phyloP scores from a whole-genome alignment of 2,329 filamentous ascomycete genomes.

The Fusarium hostae region DNA sequence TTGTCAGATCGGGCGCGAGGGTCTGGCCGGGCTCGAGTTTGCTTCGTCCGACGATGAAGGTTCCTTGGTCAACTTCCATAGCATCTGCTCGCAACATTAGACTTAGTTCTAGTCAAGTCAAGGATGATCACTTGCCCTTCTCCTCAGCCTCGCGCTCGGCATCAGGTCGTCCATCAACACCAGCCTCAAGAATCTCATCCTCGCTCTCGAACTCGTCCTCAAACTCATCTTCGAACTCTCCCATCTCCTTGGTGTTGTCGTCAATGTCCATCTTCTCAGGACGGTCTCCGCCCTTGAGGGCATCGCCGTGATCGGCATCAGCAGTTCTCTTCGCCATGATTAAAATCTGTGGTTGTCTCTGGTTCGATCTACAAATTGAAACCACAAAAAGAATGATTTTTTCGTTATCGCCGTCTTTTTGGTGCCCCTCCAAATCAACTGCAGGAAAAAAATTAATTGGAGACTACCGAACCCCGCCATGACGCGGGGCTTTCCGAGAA shows the following conservation, averaged over 20 bases:
- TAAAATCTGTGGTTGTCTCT: neutral
- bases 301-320: constrained; percentile 58
- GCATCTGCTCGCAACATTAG: constrained; percentile 60
- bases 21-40: constrained; percentile 92
- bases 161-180: constrained; percentile 91
- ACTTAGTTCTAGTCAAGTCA: neutral
- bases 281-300: constrained; percentile 69
- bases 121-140: constrained; percentile 56
- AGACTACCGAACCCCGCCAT: constrained; percentile 38
- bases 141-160: constrained; percentile 93
- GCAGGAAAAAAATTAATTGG: constrained; percentile 33
- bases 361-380: constrained; percentile 2
- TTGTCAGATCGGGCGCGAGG: constrained; percentile 88
- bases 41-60: constrained; percentile 94
- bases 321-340: constrained; percentile 71
- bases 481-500: constrained; percentile 31
- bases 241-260: constrained; percentile 67
- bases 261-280: constrained; percentile 76
- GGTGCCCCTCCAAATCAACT: constrained; percentile 35
- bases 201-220: constrained; percentile 89
- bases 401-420: constrained; percentile 22
- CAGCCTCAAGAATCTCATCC: constrained; percentile 93
- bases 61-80: constrained; percentile 94
- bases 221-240: constrained; percentile 95
- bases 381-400: constrained; percentile 30